Base-by-base conservation (phyloP, 257 asterid genomes). In the Nicotiana undulata region DNA sequence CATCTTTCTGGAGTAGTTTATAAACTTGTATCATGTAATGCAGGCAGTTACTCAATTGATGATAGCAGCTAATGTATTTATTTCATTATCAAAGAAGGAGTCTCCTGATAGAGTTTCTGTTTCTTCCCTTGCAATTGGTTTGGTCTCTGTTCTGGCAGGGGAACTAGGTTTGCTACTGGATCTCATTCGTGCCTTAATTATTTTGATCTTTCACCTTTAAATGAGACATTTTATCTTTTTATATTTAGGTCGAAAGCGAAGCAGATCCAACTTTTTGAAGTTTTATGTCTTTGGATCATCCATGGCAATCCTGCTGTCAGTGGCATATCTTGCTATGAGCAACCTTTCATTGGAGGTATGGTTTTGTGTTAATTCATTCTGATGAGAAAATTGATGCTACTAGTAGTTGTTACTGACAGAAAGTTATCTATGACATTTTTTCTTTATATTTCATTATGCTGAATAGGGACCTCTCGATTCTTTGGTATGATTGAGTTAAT, bases 201-300 rank as follows among this genome's bases (percentile, higher is more conserved):
- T 28, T 9, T 56, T 55, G 22, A 34, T 46, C 0, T 18, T 78
- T 56, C 76, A 63, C 26, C 9, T 76, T 37, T 46, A 22, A 51
- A 51, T 32, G n/a, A 52, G 18, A 28, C 40, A 46, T 72, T 18
- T 70, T 56, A 53, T 46, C 29, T 78, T 86, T 31, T 76, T 64
- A 10, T 74, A 77, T 64, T 85, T 86, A 95, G 99, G 99, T 81
- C 89, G 94, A 70, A 93, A 88, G 77, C 90, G 93, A 64, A 95
- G 94, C 88, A 87, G 87, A 28, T 82, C 79, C 80, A 84, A 32
- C 79, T 88, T 91, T 66, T 84, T 95, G 88, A 92, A 88, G 88
- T 72, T 92, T 75, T 95, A 90, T 81, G 52, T 89, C 77, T 83
- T 85, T 77, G 98, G 96, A 76, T 89, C 97, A 31, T 90, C 95